Evolutionary conservation across 2,329 filamentous ascomycete species (phyloP).

Genomic region (Blastomyces parvus): DNA sequence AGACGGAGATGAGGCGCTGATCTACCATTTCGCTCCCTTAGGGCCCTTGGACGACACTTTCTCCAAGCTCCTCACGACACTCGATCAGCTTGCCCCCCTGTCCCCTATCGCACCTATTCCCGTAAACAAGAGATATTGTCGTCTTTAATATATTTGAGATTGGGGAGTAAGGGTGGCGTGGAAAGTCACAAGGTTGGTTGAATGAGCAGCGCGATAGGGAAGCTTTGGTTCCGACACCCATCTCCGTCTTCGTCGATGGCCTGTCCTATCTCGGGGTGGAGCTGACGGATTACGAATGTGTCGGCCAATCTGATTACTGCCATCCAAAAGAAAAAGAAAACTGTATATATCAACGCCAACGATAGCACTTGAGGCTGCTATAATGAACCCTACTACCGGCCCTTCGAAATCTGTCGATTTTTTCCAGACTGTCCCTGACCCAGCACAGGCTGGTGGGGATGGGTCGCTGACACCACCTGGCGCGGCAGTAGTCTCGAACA

Average conservation of each 20-base stretch:
- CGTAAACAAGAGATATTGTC: neutral
- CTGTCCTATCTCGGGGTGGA: conserved; percentile 3
- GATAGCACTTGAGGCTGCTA: neutral
- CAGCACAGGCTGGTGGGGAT: neutral
- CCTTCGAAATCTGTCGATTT: neutral
- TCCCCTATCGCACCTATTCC: neutral
- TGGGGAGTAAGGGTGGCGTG: neutral
- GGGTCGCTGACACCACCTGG: neutral
- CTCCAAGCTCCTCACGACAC: neutral
- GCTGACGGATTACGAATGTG: conserved; percentile 4
- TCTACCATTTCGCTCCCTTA: neutral
- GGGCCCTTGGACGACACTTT: too few species aligned
- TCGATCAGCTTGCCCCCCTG: too few species aligned
- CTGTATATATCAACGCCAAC: neutral
- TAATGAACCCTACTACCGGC: neutral
- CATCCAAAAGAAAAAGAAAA: neutral
- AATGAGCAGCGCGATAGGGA: neutral
- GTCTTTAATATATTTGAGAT: neutral
- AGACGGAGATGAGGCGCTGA: neutral
- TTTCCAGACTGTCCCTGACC: neutral
- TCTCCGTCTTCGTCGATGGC: conserved; percentile 4
- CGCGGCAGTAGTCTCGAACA: neutral
- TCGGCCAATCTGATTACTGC: neutral
- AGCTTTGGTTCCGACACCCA: neutral
- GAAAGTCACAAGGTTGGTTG: neutral